Conservation (phyloP, 805 yeast genomes). For the Clavispora fructus region DNA sequence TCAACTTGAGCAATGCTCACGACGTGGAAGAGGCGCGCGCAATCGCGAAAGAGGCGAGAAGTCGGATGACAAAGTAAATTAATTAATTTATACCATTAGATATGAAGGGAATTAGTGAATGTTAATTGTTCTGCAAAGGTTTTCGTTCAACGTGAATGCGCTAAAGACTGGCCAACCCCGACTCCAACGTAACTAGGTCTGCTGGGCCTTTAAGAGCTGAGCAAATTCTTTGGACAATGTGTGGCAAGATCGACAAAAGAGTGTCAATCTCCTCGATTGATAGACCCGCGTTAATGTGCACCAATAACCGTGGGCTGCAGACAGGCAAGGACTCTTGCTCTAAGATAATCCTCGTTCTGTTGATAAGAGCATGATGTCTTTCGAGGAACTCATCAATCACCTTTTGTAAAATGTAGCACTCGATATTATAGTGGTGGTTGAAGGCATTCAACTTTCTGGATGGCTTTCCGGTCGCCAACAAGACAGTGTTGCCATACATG, state of each 20-base stretch:
- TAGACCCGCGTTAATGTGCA: slow-evolving; percentile 27
- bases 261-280: slow-evolving; percentile 22
- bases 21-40: slow-evolving; percentile 87
- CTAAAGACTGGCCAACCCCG: slow-evolving; percentile 14
- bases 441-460: slow-evolving; percentile 39
- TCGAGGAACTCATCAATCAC: slow-evolving; percentile 55
- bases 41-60: slow-evolving; percentile 73
- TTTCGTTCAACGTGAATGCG: background rate
- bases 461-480: slow-evolving; percentile 40
- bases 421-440: slow-evolving; percentile 43
- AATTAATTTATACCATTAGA: background rate
- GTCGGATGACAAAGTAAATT: slow-evolving; percentile 32
- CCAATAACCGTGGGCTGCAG: slow-evolving; percentile 31
- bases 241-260: slow-evolving; percentile 19
- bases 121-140: background rate
- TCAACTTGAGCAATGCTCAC: slow-evolving; percentile 66
- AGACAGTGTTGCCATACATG: slow-evolving; percentile 43
- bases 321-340: slow-evolving; percentile 48
- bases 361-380: slow-evolving; percentile 52
- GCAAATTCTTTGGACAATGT: slow-evolving; percentile 20
- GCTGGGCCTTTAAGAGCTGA: slow-evolving; percentile 15
- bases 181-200: slow-evolving; percentile 24
- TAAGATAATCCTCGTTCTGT: slow-evolving; percentile 57
- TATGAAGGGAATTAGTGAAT: slow-evolving; percentile 1
- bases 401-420: slow-evolving; percentile 58